Conservation (phyloP, 2,329 filamentous ascomycete species). For the Nectriaceae sp. region DNA sequence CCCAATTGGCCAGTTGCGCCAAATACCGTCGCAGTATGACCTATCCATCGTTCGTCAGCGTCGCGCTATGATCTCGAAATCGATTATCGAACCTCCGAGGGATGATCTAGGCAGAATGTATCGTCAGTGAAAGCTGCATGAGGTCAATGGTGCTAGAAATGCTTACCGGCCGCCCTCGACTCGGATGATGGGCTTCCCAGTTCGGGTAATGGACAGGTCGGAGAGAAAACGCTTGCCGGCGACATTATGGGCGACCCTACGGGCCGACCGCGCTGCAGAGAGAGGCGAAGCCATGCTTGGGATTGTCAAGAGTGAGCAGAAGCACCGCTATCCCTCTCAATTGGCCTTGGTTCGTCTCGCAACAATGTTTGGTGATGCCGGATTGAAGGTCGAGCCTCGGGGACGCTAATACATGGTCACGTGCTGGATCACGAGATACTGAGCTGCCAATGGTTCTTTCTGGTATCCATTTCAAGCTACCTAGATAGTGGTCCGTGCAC, state of each 20-base stretch:
- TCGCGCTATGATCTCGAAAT: conserved; percentile 14
- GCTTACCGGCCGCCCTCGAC: conserved; percentile 85
- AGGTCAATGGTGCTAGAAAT: conserved; percentile 22
- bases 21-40: conserved; percentile 96
- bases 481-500: conserved; percentile 24
- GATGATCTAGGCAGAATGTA: conserved; percentile 64
- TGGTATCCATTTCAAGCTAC: too few species aligned
- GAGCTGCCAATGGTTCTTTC: too few species aligned
- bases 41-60: conserved; percentile 49
- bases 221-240: conserved; percentile 60
- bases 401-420: conserved; percentile 26
- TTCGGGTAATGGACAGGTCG: conserved; percentile 91
- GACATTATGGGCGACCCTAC: conserved; percentile 47
- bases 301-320: conserved; percentile 29
- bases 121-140: conserved; percentile 28
- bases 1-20: conserved; percentile 95
- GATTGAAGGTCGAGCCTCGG: conserved; percentile 25
- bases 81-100: conserved; percentile 69
- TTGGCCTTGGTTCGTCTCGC: conserved; percentile 28
- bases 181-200: conserved; percentile 92
- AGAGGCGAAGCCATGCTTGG: conserved; percentile 59
- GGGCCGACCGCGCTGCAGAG: conserved; percentile 56
- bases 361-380: conserved; percentile 27
- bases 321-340: conserved; percentile 34
- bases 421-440: conserved; percentile 27